A percentile compares a stretch with the other conserved stretches of the same genome.
Conservation (phyloP, 352 stramenopile genomes). For the Phytopythium vexans region DNA sequence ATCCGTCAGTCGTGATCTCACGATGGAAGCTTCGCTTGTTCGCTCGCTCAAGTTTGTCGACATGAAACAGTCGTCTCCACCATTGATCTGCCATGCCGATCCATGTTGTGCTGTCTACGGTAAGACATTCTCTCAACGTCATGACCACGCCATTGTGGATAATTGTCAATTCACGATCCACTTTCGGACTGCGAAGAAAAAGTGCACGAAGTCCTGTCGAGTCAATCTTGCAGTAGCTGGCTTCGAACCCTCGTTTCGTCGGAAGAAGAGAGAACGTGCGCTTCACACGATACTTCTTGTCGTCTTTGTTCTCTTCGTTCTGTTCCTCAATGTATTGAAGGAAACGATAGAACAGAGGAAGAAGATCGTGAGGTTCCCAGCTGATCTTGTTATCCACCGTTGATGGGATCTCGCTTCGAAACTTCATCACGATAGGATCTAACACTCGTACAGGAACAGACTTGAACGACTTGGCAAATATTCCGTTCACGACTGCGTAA, state of each 20-base stretch:
- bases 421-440: not conserved
- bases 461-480: not conserved
- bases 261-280: conserved; percentile 6
- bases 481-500: conserved; percentile 1
- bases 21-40: conserved; percentile 1
- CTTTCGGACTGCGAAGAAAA: not conserved
- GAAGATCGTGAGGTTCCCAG: conserved; percentile 4
- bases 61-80: conserved; percentile 6
- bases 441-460: not conserved
- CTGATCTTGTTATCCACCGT: conserved; percentile 6
- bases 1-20: conserved; percentile 8
- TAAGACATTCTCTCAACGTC: not conserved
- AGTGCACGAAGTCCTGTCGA: conserved; percentile 2
- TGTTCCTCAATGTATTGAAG: conserved; percentile 3
- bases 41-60: conserved; percentile 2
- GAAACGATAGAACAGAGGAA: conserved; percentile 5
- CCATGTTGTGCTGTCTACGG: not conserved
- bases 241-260: conserved; percentile 3
- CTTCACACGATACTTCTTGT: not conserved
- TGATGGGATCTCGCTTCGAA: conserved; percentile 1
- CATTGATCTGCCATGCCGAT: not conserved
- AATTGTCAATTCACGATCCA: conserved; percentile 3
- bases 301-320: conserved; percentile 3
- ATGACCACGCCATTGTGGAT: not conserved
- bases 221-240: conserved; percentile 4